A percentile compares a stretch with the other conserved stretches of the same genome.
Evolutionary conservation across 2,329 filamentous ascomycete genomes (phyloP).

Genomic region (Tolypocladium pustulatum): DNA sequence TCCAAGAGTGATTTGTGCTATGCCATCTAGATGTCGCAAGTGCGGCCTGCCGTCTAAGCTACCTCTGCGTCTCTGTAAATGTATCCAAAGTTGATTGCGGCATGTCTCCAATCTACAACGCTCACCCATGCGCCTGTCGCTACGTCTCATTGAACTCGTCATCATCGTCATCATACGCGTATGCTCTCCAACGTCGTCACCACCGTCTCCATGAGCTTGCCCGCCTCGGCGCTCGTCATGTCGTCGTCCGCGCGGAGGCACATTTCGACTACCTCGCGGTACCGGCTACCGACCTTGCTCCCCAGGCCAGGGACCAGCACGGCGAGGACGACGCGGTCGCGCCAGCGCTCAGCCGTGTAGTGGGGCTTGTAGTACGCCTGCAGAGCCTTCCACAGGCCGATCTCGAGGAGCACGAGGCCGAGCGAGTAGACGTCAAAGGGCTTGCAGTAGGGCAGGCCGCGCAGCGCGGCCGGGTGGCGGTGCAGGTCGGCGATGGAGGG

Average conservation of each 20-base stretch:
- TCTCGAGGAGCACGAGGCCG: conserved; percentile 39
- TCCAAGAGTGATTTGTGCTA: neutral
- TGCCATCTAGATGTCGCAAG: neutral
- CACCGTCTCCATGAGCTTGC: conserved; percentile 29
- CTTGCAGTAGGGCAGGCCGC: conserved; percentile 33
- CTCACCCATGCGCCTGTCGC: neutral
- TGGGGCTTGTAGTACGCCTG: conserved; percentile 29
- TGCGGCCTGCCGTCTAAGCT: neutral
- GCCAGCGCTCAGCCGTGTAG: conserved; percentile 30
- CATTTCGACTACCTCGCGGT: conserved; percentile 29
- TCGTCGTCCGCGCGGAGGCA: conserved; percentile 27
- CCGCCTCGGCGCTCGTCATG: conserved; percentile 24
- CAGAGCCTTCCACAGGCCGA: conserved; percentile 35
- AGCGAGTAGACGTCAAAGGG: conserved; percentile 42
- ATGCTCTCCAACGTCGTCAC: conserved; percentile 29
- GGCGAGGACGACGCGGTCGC: conserved; percentile 29
- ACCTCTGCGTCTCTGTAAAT: neutral
- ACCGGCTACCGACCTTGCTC: conserved; percentile 28
- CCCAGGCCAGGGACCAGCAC: conserved; percentile 29
- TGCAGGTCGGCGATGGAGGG: conserved; percentile 33
- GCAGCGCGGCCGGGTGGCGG: conserved; percentile 32
- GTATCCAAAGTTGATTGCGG: neutral
- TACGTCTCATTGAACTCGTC: neutral
- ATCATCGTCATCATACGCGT: conserved; percentile 11
- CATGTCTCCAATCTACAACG: neutral